These are phyloP conservation scores for Pseudocercospora fijiensis DNA, from an alignment of 2,329 filamentous ascomycete species.

Conservation along the genomic window DNA sequence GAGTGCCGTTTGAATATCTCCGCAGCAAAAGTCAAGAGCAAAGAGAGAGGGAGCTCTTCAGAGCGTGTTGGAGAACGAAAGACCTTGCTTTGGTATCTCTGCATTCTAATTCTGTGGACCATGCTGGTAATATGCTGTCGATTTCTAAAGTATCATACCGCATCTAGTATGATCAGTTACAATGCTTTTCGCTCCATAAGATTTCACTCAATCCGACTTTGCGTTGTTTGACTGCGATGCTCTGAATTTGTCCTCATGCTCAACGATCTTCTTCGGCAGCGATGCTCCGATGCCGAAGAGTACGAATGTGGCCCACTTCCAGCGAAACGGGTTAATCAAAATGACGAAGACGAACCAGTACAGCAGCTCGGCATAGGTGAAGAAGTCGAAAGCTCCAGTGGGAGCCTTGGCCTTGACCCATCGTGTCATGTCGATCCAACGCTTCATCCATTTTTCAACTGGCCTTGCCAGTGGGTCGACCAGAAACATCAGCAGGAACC, in stretches of 20 bases:
- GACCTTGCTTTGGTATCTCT: neutral
- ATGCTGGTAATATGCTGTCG: neutral
- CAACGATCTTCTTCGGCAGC: constrained; percentile 65
- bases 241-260: constrained; percentile 62
- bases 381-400: constrained; percentile 80
- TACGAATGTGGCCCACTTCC: constrained; percentile 87
- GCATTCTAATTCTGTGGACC: neutral
- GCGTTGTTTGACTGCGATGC: constrained; percentile 36
- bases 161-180: neutral
- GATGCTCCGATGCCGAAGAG: constrained; percentile 70
- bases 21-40: neutral
- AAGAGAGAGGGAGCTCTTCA: neutral
- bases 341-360: constrained; percentile 86
- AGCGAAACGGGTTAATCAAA: constrained; percentile 77
- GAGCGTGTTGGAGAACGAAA: neutral
- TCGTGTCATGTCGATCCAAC: constrained; percentile 82
- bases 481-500: constrained; percentile 83
- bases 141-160: neutral
- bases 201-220: neutral
- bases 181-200: neutral
- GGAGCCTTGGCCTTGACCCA: constrained; percentile 68
- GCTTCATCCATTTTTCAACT: constrained; percentile 70
- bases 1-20: too few relatives aligned
- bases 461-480: constrained; percentile 75
- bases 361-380: constrained; percentile 79